Base-by-base conservation (phyloP, 129 eudicot genomes). In the Deinandra increscens region DNA sequence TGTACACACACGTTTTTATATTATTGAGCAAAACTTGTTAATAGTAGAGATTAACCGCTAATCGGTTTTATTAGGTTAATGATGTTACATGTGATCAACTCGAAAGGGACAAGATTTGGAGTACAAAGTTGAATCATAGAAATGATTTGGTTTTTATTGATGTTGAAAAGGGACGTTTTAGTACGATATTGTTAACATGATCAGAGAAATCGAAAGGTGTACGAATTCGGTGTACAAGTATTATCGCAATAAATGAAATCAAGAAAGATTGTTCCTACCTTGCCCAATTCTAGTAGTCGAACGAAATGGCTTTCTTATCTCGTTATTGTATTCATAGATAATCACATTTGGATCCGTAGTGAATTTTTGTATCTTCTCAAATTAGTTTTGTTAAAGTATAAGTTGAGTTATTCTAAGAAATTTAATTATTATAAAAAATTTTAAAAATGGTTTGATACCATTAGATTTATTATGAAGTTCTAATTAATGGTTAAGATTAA, bases 191-290 rank as follows among this genome's bases (percentile, higher is more conserved):
- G 20, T 11, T 11, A 29, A 48, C 10, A 34, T 34, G 44, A 68
- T 49, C 62, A 50, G 36, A 36, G 61, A 33, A 45, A 50, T 31
- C 73, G 49, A 12, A 18, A 68, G 19, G 20, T 60, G 23, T 29
- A 43, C 43, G 7, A 22, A 43, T 42, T 5, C 12, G 11, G 14
- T 69, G 41, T 36, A 63, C 50, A 69, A 54, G 9, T 71, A 45
- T 15, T 43, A 60, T 71, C 37, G 17, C 68, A 44, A 44, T 60
- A 71, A 60, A 71, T 71, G 60, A 18, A 4, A 46, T 60, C 60
- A 15, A 60, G 76, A 71, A 71, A 71, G 76, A 58, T 71, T 60
- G 76, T 45, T 71, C 48, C 76, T 44, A 59, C 68, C 56, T 71
- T 71, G 60, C 60, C 76, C 20, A 36, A 60, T 60, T 71, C 22